Percentiles rank a stretch among this genome's conserved stretches.
These are phyloP conservation scores for Aspergillus heteromorphus DNA, from an alignment of 495 filamentous ascomycete species.

Conservation along the genomic window DNA sequence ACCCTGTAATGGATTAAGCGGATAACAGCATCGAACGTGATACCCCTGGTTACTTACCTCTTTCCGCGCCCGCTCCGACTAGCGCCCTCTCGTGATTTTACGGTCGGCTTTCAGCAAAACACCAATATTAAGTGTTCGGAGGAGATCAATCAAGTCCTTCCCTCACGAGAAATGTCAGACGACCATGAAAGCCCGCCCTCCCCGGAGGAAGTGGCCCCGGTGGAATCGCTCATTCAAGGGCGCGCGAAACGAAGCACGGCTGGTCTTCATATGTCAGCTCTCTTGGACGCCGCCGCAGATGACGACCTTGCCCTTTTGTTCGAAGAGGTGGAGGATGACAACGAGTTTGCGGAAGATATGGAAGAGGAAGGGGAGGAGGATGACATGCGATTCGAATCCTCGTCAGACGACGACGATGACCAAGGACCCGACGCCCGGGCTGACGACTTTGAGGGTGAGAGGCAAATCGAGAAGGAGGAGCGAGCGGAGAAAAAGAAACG, in stretches of 20 bases:
- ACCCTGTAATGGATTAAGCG: not conserved
- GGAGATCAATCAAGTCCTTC: not conserved
- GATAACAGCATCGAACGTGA: not conserved
- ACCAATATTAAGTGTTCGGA: too few relatives aligned
- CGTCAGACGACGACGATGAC: constrained; percentile 69
- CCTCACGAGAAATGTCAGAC: constrained; percentile 20
- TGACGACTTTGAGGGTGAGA: constrained; percentile 56
- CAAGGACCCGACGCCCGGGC: constrained; percentile 59
- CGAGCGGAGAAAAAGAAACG: constrained; percentile 62
- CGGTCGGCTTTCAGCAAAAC: not conserved
- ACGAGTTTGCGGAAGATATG: constrained; percentile 66
- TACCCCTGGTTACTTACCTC: not conserved
- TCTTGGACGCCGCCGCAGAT: constrained; percentile 71
- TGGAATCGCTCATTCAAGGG: constrained; percentile 73
- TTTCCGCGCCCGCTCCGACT: not conserved
- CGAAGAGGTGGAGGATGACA: constrained; percentile 80
- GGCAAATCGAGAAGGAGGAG: constrained; percentile 61
- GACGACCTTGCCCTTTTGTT: constrained; percentile 78
- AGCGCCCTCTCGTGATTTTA: not conserved
- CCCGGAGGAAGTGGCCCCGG: constrained; percentile 37
- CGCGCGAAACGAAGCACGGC: constrained; percentile 79
- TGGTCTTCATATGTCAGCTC: constrained; percentile 74
- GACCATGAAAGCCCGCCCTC: constrained; percentile 28
- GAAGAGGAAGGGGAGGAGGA: constrained; percentile 60
- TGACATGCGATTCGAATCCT: constrained; percentile 77